phyloP scores from a whole-genome alignment of 805 yeast species.

The Yamadazyma scolyti region DNA sequence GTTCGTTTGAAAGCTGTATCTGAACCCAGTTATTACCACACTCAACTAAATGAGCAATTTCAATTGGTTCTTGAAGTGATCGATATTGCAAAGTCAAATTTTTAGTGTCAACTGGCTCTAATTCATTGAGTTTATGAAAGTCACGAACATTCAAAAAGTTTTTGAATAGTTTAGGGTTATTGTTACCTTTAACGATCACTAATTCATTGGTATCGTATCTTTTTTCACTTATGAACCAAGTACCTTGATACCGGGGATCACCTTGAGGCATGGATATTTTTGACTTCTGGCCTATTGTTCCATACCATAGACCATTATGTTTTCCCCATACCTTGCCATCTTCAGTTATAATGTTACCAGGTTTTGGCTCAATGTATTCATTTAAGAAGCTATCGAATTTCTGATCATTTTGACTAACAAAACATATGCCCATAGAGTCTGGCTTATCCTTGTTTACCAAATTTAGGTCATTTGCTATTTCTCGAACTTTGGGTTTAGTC shows the following conservation, averaged over 20 bases:
- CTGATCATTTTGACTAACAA: slow-evolving; percentile 64
- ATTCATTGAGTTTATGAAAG: slow-evolving; percentile 26
- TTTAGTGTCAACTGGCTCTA: slow-evolving; percentile 4
- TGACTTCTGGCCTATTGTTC: slow-evolving; percentile 88
- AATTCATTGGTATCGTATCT: slow-evolving; percentile 61
- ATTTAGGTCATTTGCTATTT: slow-evolving; percentile 51
- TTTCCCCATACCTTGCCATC: slow-evolving; percentile 74
- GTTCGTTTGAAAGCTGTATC: slow-evolving; percentile 41
- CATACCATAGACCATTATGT: slow-evolving; percentile 89
- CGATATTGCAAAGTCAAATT: slow-evolving; percentile 54
- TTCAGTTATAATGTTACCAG: slow-evolving; percentile 77
- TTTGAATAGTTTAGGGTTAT: slow-evolving; percentile 53
- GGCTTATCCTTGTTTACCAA: slow-evolving; percentile 73
- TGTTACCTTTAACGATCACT: slow-evolving; percentile 70
- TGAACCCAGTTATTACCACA: slow-evolving; percentile 15
- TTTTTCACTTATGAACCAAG: slow-evolving; percentile 86
- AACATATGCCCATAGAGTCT: slow-evolving; percentile 94
- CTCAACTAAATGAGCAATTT: slow-evolving; percentile 21
- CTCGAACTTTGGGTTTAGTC: slow-evolving; percentile 70
- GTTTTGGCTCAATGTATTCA: slow-evolving; percentile 68
- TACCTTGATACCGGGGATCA: slow-evolving; percentile 66
- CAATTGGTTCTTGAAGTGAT: slow-evolving; percentile 62
- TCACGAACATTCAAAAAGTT: slow-evolving; percentile 38
- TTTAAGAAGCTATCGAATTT: slow-evolving; percentile 68
- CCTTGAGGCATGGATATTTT: slow-evolving; percentile 88